A percentile compares a stretch with the other conserved stretches of the same genome.
phyloP scores from a whole-genome alignment of 2,329 filamentous ascomycete species.

The Stagonosporopsis tanaceti region DNA sequence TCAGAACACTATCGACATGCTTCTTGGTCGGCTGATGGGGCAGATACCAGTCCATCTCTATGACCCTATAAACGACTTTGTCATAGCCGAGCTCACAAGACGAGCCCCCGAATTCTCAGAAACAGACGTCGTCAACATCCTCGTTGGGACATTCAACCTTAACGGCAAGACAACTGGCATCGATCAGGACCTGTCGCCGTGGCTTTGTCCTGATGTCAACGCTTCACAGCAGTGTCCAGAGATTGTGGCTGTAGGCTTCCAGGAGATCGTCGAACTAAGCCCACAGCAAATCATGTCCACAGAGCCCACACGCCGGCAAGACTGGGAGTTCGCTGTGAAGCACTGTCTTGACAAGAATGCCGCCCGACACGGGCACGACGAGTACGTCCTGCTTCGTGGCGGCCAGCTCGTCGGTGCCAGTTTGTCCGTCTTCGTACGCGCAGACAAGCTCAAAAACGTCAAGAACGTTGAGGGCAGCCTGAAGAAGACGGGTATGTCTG shows the following conservation, averaged over 20 bases:
- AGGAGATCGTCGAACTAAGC: conserved; percentile 97
- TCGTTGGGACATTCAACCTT: conserved; percentile 90
- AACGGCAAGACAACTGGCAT: conserved; percentile 86
- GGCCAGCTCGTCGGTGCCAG: conserved; percentile 95
- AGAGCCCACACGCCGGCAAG: conserved; percentile 82
- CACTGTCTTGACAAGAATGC: conserved; percentile 78
- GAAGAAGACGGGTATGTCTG: conserved; percentile 94
- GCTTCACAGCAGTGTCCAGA: conserved; percentile 72
- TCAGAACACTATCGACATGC: conserved; percentile 93
- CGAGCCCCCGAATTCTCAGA: conserved; percentile 76
- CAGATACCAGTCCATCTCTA: conserved; percentile 85
- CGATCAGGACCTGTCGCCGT: conserved; percentile 80
- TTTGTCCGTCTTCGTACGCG: conserved; percentile 87
- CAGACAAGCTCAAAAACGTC: conserved; percentile 77
- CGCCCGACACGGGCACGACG: conserved; percentile 69
- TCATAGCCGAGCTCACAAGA: conserved; percentile 76
- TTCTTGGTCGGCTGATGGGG: conserved; percentile 84
- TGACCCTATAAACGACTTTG: conserved; percentile 93
- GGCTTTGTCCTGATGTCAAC: conserved; percentile 77
- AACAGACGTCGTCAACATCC: conserved; percentile 77
- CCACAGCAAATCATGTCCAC: conserved; percentile 99
- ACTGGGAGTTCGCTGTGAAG: conserved; percentile 87
- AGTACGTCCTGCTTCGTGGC: conserved; percentile 88
- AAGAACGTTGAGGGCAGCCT: conserved; percentile 97
- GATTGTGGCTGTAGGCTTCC: conserved; percentile 90